A percentile compares a stretch with the other conserved stretches of the same genome.
Evolutionary conservation across 257 asterid species (phyloP).

Genomic region (Ehretia macrophylla): DNA sequence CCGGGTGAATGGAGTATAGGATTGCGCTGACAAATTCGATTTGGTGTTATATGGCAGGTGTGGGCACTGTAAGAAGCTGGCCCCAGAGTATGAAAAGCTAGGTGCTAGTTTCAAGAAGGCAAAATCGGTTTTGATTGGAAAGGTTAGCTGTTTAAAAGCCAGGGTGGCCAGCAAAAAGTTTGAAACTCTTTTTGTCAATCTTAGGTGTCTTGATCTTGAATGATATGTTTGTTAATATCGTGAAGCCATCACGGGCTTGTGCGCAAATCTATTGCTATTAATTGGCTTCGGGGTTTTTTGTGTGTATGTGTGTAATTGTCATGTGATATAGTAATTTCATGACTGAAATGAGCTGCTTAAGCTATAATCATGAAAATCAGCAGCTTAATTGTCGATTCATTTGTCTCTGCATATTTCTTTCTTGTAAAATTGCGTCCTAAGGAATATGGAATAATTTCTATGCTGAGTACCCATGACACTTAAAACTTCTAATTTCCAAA

Average conservation of each 20-base stretch:
- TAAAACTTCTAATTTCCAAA: too few relatives aligned
- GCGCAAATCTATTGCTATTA: too few relatives aligned
- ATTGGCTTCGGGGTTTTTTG: too few relatives aligned
- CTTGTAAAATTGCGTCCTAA: background rate
- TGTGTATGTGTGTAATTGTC: too few relatives aligned
- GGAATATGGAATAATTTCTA: background rate
- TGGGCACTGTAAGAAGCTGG: slow-evolving; percentile 96
- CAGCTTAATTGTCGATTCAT: background rate
- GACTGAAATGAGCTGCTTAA: background rate
- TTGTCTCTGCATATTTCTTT: background rate
- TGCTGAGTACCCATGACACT: too few relatives aligned
- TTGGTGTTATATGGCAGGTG: slow-evolving; percentile 54
- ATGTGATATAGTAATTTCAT: too few relatives aligned
- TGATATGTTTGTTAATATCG: too few relatives aligned
- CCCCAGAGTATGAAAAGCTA: slow-evolving; percentile 89
- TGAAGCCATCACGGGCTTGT: too few relatives aligned
- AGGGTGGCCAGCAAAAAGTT: background rate
- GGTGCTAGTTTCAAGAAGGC: slow-evolving; percentile 94
- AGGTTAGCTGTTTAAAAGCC: slow-evolving; percentile 43
- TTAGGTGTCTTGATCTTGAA: too few relatives aligned
- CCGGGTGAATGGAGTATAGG: background rate
- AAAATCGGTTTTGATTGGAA: slow-evolving; percentile 79
- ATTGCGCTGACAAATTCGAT: background rate
- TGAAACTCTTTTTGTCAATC: background rate
- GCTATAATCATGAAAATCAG: background rate